Evolutionary conservation across 257 asterid species (phyloP), one percentile per base, ranked within the genome.

Genomic region (Voacanga thouarsii): DNA sequence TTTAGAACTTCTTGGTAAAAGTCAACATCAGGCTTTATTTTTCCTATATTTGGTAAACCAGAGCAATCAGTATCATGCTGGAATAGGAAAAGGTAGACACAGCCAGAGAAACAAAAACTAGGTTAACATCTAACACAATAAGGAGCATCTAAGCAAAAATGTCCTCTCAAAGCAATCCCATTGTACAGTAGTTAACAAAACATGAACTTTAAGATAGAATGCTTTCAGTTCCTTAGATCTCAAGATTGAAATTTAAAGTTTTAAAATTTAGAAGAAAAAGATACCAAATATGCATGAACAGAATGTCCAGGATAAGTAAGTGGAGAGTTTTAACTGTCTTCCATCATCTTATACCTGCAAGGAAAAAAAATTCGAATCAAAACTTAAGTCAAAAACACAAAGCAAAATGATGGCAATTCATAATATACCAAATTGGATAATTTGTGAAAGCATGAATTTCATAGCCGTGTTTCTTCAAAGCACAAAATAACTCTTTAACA

Each of bases 361-460:
- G 75, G 71, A 68, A 28, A 59, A 71, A 67, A 74, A 59, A n/a
- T 14, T 45, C 44, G 63, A 70, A 75, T 78, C 18, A 79, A 53
- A 63, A 75, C 74, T 71, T 81, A 69, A 83, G 49, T 45, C 67
- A 68, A 77, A 65, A 71, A 64, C 69, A 77, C 66, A 66, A 76
- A 55, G 50, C 19, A 60, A 64, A 12, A 24, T 81, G 33, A 77
- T 75, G 59, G 65, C 63, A 65, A 74, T 67, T 72, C 26, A 72
- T 57, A n/a, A n/a, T n/a, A n/a, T n/a, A n/a, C n/a, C n/a, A n/a
- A n/a, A n/a, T n/a, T n/a, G n/a, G n/a, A n/a, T 95, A 95, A 82
- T 95, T 95, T n/a, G 99, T 92, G 66, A 88, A 82, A 82, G 98
- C 81, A 71, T 95, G 98, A 88, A 95, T 90, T 75, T 95, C 98